A percentile compares a stretch with the other conserved stretches of the same genome.
Conservation (phyloP, 495 filamentous ascomycete genomes). For the Podospora australis region DNA sequence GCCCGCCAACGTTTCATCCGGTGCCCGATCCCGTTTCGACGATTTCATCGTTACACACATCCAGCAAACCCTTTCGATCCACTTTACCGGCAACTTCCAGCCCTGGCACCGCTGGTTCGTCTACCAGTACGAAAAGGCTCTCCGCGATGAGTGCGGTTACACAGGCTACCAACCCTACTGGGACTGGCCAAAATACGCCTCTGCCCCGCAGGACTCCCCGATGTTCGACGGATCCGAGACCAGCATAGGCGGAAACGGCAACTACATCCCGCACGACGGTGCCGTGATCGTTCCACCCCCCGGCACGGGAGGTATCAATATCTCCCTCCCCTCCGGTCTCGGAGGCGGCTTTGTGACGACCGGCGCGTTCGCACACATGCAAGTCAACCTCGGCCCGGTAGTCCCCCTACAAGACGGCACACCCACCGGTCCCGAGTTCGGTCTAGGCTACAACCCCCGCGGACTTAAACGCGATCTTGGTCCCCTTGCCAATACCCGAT, state of each 20-base stretch:
- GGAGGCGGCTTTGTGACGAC: constrained; percentile 61
- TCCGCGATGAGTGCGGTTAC: constrained; percentile 67
- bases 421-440: constrained; percentile 8
- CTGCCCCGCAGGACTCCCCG: constrained; percentile 44
- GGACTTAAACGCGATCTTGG: constrained; percentile 60
- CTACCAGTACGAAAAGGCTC: constrained; percentile 57
- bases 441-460: constrained; percentile 48
- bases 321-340: constrained; percentile 39
- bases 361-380: constrained; percentile 51
- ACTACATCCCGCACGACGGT: constrained; percentile 30
- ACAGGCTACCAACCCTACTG: constrained; percentile 56
- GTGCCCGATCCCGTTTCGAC: constrained; percentile 49
- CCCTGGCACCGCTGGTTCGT: constrained; percentile 67
- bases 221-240: constrained; percentile 55
- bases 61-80: constrained; percentile 54
- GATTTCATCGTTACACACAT: constrained; percentile 68
- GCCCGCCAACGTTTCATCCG: constrained; percentile 28
- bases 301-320: constrained; percentile 18
- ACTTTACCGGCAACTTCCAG: constrained; percentile 60
- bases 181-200: constrained; percentile 55
- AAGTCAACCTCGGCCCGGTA: constrained; percentile 51
- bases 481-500: constrained; percentile 37
- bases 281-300: constrained; percentile 21
- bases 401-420: constrained; percentile 18
- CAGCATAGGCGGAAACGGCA: constrained; percentile 57